Evolutionary conservation across 2,329 filamentous ascomycete species (phyloP), one percentile per base, ranked within the genome.

Genomic region (Pseudogymnoascus sp.): DNA sequence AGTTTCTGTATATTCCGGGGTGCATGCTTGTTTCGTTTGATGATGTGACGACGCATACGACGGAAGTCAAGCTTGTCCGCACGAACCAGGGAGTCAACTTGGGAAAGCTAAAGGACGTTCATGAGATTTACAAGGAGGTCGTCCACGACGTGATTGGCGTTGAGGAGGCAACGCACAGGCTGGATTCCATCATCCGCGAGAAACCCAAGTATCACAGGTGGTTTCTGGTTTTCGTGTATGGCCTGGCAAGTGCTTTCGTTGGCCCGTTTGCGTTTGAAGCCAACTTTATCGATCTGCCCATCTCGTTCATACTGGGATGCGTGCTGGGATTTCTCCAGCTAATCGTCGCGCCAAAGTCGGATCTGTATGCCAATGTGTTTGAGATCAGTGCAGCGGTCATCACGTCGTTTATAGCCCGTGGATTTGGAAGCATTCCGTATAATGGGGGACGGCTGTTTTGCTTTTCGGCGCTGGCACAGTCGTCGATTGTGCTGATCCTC

Each of bases 11-110:
- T 72, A 84, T 96, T 31, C 92, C 92, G 0, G 90, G 90, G 0
- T 95, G 90, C 71, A 97, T 97, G 92, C 90, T 97, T 62, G 89
- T 96, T 71, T 93, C 91, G 4, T 96, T 97, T 70, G 92, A 90
- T 70, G 90, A 93, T 73, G 75, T 77, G 4, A 76, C 78, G 0
- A 90, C 88, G 0, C 88, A 92, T 70, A 92, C 89, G 0, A 88
- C 88, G n/a, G 88, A 91, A 71, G 88, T 92, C 65, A 90, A 90
- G 75, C 81, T 92, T 33, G 85, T 92, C 5, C 83, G 86, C 41
- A 82, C 84, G 0, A 75, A 77, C 0, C 88, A 91, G 68, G 88
- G 88, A 1, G 81, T 92, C 8, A 85, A 92, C 71, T 79, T 92
- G 0, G 89, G 88, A 29, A 88, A 87, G 68, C 81, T 92, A 10